Evolutionary conservation across 169 alveolate species (phyloP).

Genomic region (Eimeria acervulina): DNA sequence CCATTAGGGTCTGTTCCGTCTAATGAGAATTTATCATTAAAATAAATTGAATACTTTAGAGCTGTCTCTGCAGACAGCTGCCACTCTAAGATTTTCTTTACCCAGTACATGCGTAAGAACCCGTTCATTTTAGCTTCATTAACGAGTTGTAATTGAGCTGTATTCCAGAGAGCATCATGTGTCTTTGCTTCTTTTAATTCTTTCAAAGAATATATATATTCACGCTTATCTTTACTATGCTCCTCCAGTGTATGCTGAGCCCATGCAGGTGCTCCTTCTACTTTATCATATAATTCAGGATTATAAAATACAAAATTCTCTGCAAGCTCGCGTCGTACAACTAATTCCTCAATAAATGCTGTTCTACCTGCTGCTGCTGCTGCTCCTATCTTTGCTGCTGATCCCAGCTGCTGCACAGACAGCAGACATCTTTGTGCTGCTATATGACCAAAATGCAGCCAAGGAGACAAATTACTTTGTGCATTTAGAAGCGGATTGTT

Average conservation of each 20-base stretch:
- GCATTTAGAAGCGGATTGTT: constrained; percentile 66
- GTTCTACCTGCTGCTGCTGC: constrained; percentile 10
- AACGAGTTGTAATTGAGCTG: constrained; percentile 89
- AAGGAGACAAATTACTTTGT: constrained; percentile 84
- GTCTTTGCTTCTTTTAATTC: constrained; percentile 89
- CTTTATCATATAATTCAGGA: constrained; percentile 86
- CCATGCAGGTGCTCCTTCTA: constrained; percentile 91
- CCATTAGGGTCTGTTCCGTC: constrained; percentile 90
- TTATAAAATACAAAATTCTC: constrained; percentile 90
- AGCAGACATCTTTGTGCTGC: constrained; percentile 84
- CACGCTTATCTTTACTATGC: constrained; percentile 89
- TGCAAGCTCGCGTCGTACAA: constrained; percentile 86
- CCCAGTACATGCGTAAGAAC: constrained; percentile 91
- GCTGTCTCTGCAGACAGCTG: constrained; percentile 88
- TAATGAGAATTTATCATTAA: constrained; percentile 87
- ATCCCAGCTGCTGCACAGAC: constrained; percentile 75
- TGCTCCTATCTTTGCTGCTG: constrained; percentile 1
- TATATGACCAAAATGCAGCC: constrained; percentile 86
- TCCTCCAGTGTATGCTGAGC: constrained; percentile 88
- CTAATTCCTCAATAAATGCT: constrained; percentile 84
- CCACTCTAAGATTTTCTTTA: constrained; percentile 91
- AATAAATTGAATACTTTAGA: constrained; percentile 85
- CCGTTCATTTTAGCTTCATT: constrained; percentile 90
- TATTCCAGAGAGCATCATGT: constrained; percentile 91
- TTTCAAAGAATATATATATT: constrained; percentile 76